phyloP scores from a whole-genome alignment of 176 grass and related monocot species.

The Neostapfia colusana region DNA sequence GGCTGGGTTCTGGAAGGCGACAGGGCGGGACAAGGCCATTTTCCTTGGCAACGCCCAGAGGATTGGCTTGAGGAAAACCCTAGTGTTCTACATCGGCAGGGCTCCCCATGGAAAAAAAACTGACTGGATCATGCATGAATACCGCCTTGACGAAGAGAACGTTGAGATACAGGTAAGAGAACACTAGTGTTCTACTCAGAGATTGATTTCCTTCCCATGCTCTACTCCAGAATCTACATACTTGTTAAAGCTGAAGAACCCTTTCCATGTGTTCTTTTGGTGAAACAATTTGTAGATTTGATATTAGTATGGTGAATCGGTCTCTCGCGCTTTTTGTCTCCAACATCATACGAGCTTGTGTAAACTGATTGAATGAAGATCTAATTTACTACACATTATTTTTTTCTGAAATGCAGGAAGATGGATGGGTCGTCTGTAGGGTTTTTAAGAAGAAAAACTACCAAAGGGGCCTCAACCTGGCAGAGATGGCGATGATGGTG shows the following conservation, averaged over 20 bases:
- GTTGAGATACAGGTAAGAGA: constrained; percentile 63
- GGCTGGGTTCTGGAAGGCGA: constrained; percentile 92
- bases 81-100: constrained; percentile 95
- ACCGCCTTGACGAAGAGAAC: constrained; percentile 69
- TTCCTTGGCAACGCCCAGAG: constrained; percentile 55
- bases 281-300: background rate
- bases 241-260: background rate
- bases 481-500: constrained; percentile 34
- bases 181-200: background rate
- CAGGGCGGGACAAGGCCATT: constrained; percentile 86
- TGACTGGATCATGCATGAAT: constrained; percentile 86
- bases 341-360: background rate
- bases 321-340: background rate
- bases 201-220: background rate
- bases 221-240: background rate
- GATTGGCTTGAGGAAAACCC: constrained; percentile 90
- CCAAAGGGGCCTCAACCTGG: constrained; percentile 45
- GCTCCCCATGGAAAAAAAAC: constrained; percentile 86
- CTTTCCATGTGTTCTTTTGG: background rate
- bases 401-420: constrained; percentile 63
- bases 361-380: background rate
- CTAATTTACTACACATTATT: background rate
- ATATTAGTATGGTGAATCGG: background rate
- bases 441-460: constrained; percentile 95
- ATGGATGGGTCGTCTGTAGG: constrained; percentile 98